Conservation (phyloP, 768 basidiomycete species). For the Thelephora ganbajun region DNA sequence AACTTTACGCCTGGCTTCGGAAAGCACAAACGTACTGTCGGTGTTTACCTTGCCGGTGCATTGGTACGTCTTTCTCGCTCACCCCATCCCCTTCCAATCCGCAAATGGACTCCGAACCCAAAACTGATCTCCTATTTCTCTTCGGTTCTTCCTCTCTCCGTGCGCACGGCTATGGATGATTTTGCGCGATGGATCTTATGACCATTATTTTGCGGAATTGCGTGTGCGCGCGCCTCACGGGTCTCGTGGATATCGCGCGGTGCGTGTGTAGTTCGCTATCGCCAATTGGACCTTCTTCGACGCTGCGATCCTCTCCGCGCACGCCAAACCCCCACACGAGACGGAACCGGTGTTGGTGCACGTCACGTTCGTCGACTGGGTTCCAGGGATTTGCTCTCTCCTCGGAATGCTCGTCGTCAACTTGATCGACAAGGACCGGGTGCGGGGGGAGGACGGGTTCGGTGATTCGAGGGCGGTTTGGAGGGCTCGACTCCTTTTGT, state of each 20-base stretch:
- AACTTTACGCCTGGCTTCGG: constrained; percentile 42
- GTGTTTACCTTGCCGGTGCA: constrained; percentile 85
- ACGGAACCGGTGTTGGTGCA: constrained; percentile 56
- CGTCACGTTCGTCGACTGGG: constrained; percentile 76
- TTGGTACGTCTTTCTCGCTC: constrained; percentile 59
- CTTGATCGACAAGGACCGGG: constrained; percentile 86
- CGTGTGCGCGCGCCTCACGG: too few relatives aligned
- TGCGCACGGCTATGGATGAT: not conserved
- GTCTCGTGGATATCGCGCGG: too few relatives aligned
- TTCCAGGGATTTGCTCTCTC: constrained; percentile 89
- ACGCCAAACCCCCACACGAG: constrained; percentile 64
- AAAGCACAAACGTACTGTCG: constrained; percentile 67
- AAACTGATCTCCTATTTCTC: constrained; percentile 2
- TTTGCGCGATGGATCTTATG: too few relatives aligned
- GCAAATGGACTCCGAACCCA: not conserved
- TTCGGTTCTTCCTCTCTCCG: not conserved
- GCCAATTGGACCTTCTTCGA: constrained; percentile 95
- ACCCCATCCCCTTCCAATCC: not conserved
- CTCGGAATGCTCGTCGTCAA: constrained; percentile 89
- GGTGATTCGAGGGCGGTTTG: constrained; percentile 80
- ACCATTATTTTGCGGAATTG: too few relatives aligned
- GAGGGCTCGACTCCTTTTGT: constrained; percentile 81
- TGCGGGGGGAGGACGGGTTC: constrained; percentile 66
- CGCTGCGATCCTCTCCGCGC: constrained; percentile 79
- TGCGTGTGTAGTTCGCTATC: constrained; percentile 63